Evolutionary conservation across 371 early-diverging fungal genomes (phyloP).

Genomic region (Mucor piriformis): DNA sequence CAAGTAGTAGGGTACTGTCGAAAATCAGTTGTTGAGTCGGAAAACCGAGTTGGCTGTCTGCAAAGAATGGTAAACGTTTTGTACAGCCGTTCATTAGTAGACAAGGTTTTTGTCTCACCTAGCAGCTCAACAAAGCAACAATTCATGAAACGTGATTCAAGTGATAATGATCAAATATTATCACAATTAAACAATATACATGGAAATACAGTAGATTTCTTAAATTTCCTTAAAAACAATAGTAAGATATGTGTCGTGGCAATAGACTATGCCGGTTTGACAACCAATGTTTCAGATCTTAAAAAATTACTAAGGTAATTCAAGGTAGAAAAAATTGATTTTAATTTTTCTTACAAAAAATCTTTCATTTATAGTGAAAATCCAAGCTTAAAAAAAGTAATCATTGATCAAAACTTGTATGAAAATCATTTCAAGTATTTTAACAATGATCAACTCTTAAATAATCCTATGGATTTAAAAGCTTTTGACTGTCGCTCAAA

Average conservation of each 20-base stretch:
- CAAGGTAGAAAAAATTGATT: slow-evolving; percentile 11
- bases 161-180: neutral
- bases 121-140: neutral
- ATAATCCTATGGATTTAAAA: slow-evolving; percentile 9
- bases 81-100: slow-evolving; percentile 3
- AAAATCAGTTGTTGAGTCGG: slow-evolving; percentile 3
- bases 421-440: slow-evolving; percentile 17
- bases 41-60: slow-evolving; percentile 12
- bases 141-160: slow-evolving; percentile 10
- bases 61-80: slow-evolving; percentile 20
- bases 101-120: neutral
- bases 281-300: slow-evolving; percentile 18
- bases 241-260: slow-evolving; percentile 16
- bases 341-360: neutral
- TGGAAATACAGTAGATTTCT: slow-evolving; percentile 19
- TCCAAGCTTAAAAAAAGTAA: slow-evolving; percentile 17
- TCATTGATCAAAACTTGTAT: slow-evolving; percentile 14
- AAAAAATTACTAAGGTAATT: slow-evolving; percentile 12
- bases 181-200: slow-evolving; percentile 9
- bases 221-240: slow-evolving; percentile 7
- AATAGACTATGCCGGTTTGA: slow-evolving; percentile 22
- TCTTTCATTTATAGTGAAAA: slow-evolving; percentile 16
- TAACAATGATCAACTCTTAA: slow-evolving; percentile 14
- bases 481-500: slow-evolving; percentile 15
- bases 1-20: slow-evolving; percentile 15